Percentiles rank a stretch among this genome's conserved stretches.
These are phyloP conservation scores for Aristolochia californica DNA, from an alignment of 164 flowering plant genomes.

Conservation along the genomic window DNA sequence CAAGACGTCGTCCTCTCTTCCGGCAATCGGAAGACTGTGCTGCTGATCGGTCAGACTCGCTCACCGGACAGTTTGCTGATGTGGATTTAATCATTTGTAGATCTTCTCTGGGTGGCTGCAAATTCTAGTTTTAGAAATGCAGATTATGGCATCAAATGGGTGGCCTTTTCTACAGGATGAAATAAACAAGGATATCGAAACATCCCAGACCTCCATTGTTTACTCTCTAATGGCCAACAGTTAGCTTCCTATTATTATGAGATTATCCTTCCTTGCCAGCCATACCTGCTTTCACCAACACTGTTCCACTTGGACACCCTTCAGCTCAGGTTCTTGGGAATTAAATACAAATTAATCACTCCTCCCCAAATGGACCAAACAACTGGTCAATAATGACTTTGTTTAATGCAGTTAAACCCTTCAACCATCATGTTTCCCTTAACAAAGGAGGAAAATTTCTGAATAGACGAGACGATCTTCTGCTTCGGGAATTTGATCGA, in stretches of 20 bases:
- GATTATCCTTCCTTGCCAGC: background rate
- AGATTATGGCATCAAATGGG: background rate
- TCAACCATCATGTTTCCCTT: no score
- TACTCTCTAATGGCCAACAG: background rate
- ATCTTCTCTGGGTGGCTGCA: background rate
- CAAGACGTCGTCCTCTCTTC: no score
- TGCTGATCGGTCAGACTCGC: no score
- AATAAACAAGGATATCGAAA: background rate
- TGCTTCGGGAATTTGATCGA: no score
- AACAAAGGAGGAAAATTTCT: no score
- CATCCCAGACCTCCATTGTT: background rate
- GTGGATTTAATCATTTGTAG: background rate
- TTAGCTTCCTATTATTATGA: background rate
- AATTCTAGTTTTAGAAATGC: background rate
- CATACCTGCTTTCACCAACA: constrained; percentile 1
- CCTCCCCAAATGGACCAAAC: background rate
- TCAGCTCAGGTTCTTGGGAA: background rate
- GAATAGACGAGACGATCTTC: no score
- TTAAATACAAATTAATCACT: background rate
- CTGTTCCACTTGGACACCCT: constrained; percentile 1
- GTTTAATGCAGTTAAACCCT: no score
- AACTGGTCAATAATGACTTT: background rate
- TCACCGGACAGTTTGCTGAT: no score
- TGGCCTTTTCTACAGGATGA: background rate
- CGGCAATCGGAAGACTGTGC: no score